A percentile compares a stretch with the other conserved stretches of the same genome.
These are phyloP conservation scores for Verbascum thapsus DNA, from an alignment of 257 asterid genomes.

Conservation along the genomic window DNA sequence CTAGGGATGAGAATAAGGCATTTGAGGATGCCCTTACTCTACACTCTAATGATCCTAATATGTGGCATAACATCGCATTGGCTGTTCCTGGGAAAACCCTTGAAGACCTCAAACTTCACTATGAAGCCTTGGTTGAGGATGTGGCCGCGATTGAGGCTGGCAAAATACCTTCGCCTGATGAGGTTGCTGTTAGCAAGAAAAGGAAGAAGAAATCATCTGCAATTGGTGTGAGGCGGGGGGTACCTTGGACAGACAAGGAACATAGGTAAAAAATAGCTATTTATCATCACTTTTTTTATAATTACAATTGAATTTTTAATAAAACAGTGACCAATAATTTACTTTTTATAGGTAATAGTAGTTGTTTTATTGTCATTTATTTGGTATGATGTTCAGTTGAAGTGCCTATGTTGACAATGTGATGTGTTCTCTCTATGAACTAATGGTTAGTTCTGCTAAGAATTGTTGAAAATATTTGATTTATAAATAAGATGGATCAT, in stretches of 20 bases:
- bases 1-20: constrained; percentile 45
- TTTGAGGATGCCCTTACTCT: constrained; percentile 45
- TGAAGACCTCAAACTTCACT: constrained; percentile 45
- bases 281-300: constrained; percentile 2
- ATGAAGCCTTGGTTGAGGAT: constrained; percentile 34
- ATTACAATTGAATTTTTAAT: background rate
- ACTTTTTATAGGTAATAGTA: background rate
- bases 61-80: constrained; percentile 37
- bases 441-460: background rate
- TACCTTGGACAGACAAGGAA: constrained; percentile 56
- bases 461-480: background rate
- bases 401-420: constrained; percentile 16
- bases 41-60: constrained; percentile 26
- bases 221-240: constrained; percentile 26
- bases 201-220: constrained; percentile 27
- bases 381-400: constrained; percentile 6
- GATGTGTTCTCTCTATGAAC: background rate
- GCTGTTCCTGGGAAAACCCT: constrained; percentile 45
- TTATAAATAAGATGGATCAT: background rate
- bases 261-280: constrained; percentile 37
- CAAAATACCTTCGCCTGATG: constrained; percentile 36
- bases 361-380: constrained; percentile 4
- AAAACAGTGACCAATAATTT: background rate
- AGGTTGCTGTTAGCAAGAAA: constrained; percentile 4
- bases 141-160: constrained; percentile 44